Conservation (phyloP, 108 stramenopile species). For the Discostella pseudostelligera region DNA sequence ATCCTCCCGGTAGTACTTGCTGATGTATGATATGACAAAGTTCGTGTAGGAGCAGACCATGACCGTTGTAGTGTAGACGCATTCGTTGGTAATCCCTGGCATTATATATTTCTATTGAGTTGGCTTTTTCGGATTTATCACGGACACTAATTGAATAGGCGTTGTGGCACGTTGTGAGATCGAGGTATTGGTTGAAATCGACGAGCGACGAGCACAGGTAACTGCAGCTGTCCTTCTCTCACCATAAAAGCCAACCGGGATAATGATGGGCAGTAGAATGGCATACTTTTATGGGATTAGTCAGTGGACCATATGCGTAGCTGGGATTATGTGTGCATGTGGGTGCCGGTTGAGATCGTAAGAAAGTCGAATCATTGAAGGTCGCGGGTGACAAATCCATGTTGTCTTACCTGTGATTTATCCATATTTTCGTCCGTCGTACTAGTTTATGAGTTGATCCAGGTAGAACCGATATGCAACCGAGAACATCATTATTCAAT, state of each 20-base stretch:
- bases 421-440: slow-evolving; percentile 69
- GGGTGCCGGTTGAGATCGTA: too few relatives aligned
- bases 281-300: slow-evolving; percentile 51
- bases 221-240: slow-evolving; percentile 8
- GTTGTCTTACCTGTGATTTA: slow-evolving; percentile 43
- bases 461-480: slow-evolving; percentile 60
- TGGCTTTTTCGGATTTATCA: slow-evolving; percentile 66
- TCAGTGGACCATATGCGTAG: slow-evolving; percentile 59
- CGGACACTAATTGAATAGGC: slow-evolving; percentile 31
- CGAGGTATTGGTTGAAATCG: slow-evolving; percentile 1
- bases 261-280: slow-evolving; percentile 80
- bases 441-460: slow-evolving; percentile 55
- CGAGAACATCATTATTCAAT: slow-evolving; percentile 60
- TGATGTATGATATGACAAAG: slow-evolving; percentile 85
- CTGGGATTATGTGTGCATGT: slow-evolving; percentile 5
- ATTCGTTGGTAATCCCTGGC: slow-evolving; percentile 63
- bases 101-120: slow-evolving; percentile 80
- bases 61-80: slow-evolving; percentile 82
- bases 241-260: slow-evolving; percentile 65
- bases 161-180: neutral
- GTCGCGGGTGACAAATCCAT: too few relatives aligned
- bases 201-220: neutral
- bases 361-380: too few relatives aligned
- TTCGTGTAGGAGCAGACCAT: slow-evolving; percentile 81
- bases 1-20: slow-evolving; percentile 57